Percentiles rank a stretch among this genome's conserved stretches.
Conservation (phyloP, 306 rosid species). For the Casuarina glauca region DNA sequence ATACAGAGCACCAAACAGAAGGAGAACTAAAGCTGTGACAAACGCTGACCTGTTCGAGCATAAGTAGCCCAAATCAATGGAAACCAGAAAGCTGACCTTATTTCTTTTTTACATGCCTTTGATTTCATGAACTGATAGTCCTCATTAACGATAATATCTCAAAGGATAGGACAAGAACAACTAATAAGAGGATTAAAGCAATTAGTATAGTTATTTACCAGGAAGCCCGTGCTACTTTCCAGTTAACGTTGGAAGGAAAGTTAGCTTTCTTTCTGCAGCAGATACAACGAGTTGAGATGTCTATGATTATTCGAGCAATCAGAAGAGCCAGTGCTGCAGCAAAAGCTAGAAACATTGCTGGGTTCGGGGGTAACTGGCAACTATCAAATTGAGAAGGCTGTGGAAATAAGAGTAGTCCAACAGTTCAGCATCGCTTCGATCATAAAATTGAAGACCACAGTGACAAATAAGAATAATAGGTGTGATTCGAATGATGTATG, state of each 20-base stretch:
- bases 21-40: conserved; percentile 64
- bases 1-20: conserved; percentile 53
- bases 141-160: not conserved
- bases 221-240: conserved; percentile 60
- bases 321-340: conserved; percentile 66
- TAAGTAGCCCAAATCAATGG: not conserved
- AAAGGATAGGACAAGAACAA: conserved; percentile 1
- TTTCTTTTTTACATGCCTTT: too few relatives aligned
- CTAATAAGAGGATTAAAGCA: not conserved
- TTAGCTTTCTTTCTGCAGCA: conserved; percentile 61
- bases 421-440: not conserved
- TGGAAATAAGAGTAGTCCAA: not conserved
- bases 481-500: too few relatives aligned
- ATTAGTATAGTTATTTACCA: conserved; percentile 50
- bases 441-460: not conserved
- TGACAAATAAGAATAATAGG: not conserved
- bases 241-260: conserved; percentile 45
- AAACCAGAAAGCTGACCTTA: not conserved
- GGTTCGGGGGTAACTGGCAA: conserved; percentile 40
- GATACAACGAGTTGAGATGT: conserved; percentile 66
- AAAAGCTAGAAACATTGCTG: conserved; percentile 69
- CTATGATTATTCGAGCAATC: conserved; percentile 56
- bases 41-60: conserved; percentile 62
- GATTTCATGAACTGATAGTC: not conserved
- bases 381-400: conserved; percentile 27